Conservation (phyloP, 164 flowering plant genomes). For the Chimonanthus praecox region DNA sequence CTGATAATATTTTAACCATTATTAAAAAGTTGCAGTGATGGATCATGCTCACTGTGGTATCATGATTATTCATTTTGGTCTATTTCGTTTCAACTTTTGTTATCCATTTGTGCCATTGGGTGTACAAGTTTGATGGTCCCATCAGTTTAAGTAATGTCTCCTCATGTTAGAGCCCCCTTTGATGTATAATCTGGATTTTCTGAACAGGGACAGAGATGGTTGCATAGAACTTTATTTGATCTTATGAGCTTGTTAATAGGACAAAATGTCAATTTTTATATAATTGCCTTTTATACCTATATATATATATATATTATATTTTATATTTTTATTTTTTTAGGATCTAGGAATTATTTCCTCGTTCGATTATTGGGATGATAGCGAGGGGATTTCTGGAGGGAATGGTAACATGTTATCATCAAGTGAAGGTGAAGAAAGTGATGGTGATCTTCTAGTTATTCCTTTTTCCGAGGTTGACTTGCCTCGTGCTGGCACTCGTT, state of each 20-base stretch:
- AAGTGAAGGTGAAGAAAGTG: conserved; percentile 86
- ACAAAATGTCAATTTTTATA: too few relatives aligned
- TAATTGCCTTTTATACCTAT: background rate
- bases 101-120: too few relatives aligned
- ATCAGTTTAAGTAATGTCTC: too few relatives aligned
- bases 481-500: conserved; percentile 31
- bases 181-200: too few relatives aligned
- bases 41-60: too few relatives aligned
- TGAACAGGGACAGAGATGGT: background rate
- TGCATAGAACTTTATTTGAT: background rate
- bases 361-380: conserved; percentile 47
- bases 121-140: too few relatives aligned
- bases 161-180: too few relatives aligned
- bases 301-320: background rate
- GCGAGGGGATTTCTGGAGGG: conserved; percentile 22
- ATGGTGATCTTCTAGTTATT: conserved; percentile 50
- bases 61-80: too few relatives aligned
- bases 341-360: conserved; percentile 35
- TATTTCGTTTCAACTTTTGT: too few relatives aligned
- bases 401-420: conserved; percentile 33
- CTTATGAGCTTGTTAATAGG: background rate
- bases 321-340: conserved; percentile 18
- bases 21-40: too few relatives aligned
- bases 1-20: too few relatives aligned
- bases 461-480: conserved; percentile 62